Conservation (phyloP, 140 eudicot genomes). For the Senecio squalidus region DNA sequence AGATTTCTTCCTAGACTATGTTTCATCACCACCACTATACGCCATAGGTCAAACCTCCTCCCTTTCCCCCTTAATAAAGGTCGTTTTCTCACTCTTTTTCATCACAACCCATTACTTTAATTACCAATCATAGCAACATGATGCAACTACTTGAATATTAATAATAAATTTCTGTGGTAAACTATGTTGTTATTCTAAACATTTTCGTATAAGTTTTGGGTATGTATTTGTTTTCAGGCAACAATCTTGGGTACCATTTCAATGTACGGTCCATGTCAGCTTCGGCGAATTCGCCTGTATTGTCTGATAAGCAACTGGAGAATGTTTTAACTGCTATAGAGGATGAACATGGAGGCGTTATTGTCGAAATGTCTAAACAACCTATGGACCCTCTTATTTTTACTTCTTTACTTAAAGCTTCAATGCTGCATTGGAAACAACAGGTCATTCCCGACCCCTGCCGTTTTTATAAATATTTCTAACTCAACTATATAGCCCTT, state of each 20-base stretch:
- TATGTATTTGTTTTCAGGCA: conserved; percentile 20
- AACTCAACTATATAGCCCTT: too few species aligned
- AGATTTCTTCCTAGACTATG: too few species aligned
- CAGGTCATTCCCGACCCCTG: conserved; percentile 37
- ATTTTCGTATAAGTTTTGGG: neutral
- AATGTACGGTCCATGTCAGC: conserved; percentile 25
- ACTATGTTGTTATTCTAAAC: neutral
- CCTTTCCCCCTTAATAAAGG: too few species aligned
- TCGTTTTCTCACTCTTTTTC: too few species aligned
- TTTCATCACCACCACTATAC: too few species aligned
- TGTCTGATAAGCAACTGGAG: conserved; percentile 29
- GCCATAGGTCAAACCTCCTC: too few species aligned
- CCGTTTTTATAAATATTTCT: too few species aligned
- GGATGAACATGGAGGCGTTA: conserved; percentile 68
- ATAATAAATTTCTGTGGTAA: too few species aligned
- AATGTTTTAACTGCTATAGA: conserved; percentile 36
- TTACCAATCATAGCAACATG: too few species aligned
- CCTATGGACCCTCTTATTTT: conserved; percentile 50
- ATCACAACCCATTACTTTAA: too few species aligned
- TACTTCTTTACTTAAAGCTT: conserved; percentile 53
- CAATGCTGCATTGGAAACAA: conserved; percentile 68
- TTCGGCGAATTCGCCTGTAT: conserved; percentile 29
- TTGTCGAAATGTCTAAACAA: conserved; percentile 38
- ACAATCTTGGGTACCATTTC: conserved; percentile 13
- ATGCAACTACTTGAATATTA: too few species aligned